These are phyloP conservation scores for Fusarium mundagurra DNA, from an alignment of 2,329 filamentous ascomycete genomes.

Conservation along the genomic window DNA sequence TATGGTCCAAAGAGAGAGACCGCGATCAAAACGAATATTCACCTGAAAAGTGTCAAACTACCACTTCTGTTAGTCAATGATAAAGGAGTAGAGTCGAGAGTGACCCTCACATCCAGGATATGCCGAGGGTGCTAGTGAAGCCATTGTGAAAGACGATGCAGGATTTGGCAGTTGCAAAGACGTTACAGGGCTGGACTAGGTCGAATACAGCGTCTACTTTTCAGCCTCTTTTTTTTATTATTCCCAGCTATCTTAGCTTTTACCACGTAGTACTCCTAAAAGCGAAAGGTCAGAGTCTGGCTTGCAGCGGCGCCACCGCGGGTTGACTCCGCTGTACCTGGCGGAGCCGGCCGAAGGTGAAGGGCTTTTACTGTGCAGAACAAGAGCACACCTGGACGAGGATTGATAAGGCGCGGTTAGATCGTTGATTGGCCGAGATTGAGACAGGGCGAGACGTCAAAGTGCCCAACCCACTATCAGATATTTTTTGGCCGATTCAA, in stretches of 20 bases:
- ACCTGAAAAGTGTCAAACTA: not conserved
- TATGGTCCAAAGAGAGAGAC: not conserved
- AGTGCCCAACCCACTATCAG: conserved; percentile 3
- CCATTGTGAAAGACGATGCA: not conserved
- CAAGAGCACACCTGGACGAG: not conserved
- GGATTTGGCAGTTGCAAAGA: conserved; percentile 4
- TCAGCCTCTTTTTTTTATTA: conserved; percentile 10
- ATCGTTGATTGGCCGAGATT: conserved; percentile 16
- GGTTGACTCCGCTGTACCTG: conserved; percentile 23
- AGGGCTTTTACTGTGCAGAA: not conserved
- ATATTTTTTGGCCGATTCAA: conserved; percentile 7
- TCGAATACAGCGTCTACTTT: conserved; percentile 1
- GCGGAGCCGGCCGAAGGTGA: conserved; percentile 38
- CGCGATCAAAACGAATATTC: not conserved
- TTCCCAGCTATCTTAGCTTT: not conserved
- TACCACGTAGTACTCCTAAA: conserved; percentile 5
- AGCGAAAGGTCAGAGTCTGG: not conserved
- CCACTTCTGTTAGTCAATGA: not conserved
- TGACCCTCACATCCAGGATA: conserved; percentile 12
- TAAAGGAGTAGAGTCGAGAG: not conserved
- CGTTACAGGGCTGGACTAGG: conserved; percentile 22
- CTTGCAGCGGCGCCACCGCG: conserved; percentile 17
- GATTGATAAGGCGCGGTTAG: conserved; percentile 13
- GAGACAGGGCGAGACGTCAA: conserved; percentile 8
- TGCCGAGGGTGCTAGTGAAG: not conserved